phyloP scores from a whole-genome alignment of 2,329 filamentous ascomycete species.

The Geosmithia putterillii region DNA sequence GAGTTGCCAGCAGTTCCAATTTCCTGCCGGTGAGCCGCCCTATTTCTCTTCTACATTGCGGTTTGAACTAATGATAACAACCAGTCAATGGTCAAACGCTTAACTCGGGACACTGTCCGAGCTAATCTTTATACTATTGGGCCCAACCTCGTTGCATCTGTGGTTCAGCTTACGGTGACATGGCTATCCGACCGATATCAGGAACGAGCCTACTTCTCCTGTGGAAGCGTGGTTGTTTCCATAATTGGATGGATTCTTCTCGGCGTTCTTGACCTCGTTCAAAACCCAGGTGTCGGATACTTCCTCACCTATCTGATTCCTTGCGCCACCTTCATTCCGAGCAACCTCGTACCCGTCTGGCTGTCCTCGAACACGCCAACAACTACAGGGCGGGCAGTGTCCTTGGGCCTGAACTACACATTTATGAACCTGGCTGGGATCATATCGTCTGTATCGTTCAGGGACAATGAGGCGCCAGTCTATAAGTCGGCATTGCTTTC shows the following conservation, averaged over 20 bases:
- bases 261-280: slow-evolving; percentile 7
- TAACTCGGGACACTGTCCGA: slow-evolving; percentile 16
- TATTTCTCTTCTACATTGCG: neutral
- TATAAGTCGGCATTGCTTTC: slow-evolving; percentile 3
- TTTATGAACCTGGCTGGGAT: slow-evolving; percentile 5
- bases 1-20: slow-evolving; percentile 11
- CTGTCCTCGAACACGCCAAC: slow-evolving; percentile 5
- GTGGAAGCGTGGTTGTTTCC: slow-evolving; percentile 6
- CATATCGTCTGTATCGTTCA: slow-evolving; percentile 4
- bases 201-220: slow-evolving; percentile 8
- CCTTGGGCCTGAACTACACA: slow-evolving; percentile 5
- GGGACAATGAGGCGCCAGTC: slow-evolving; percentile 4
- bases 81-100: slow-evolving; percentile 19
- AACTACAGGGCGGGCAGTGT: slow-evolving; percentile 4
- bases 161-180: slow-evolving; percentile 6
- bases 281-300: slow-evolving; percentile 9
- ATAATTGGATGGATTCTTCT: slow-evolving; percentile 10
- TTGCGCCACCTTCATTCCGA: slow-evolving; percentile 9
- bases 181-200: slow-evolving; percentile 8
- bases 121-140: slow-evolving; percentile 13
- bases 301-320: slow-evolving; percentile 11
- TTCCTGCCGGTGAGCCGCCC: slow-evolving; percentile 9
- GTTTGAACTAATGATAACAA: neutral
- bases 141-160: slow-evolving; percentile 10
- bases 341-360: slow-evolving; percentile 5